Base-by-base conservation (phyloP, 2,329 filamentous ascomycete species). In the Remersonia thermophila region DNA sequence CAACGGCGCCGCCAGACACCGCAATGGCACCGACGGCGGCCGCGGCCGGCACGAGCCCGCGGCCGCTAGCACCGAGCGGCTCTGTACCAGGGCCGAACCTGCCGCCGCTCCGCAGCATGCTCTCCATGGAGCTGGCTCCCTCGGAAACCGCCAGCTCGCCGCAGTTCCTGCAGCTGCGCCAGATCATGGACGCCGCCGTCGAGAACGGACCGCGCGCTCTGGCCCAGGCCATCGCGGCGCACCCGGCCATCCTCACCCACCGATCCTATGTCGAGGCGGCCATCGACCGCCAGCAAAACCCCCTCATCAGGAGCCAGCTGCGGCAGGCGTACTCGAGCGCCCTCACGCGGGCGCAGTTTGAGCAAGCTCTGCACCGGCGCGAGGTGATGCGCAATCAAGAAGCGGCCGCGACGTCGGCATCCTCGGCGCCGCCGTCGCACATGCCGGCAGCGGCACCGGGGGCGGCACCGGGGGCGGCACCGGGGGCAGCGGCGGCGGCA, bases 161-260 rank as follows among this genome's bases (percentile, higher is more conserved):
- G 20, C 20, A 23, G 6, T 53, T 59, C 8, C 50, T 55, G n/a
- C 62, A 63, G 3, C 68, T 70, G 35, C 63, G 57, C 26, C 57
- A 60, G 8, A 53, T 75, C 40, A 73, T 79, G 35, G 70, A 78
- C 38, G 54, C 59, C 5, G 56, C 65, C 11, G 60, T 78, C 0
- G 61, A 66, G 0, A 61, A 66, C 35, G 74, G 73, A 0, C 60
- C 61, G 0, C 52, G 51, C 3, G 61, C 63, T 4, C 55, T 76
- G 7, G 57, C 63, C 20, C 59, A 64, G 28, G 61, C 63, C 2
- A 51, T 76, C 18, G 43, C 54, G 0, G 60, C 53, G 3, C 66
- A 71, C 39, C 70, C 69, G 1, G 59, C 58, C 3, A 62, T 72
- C 42, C 55, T 74, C 4, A 54, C 56, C 4, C 66, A 65, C 42